Evolutionary conservation across 352 stramenopile genomes (phyloP).

Genomic region (Phytophthora cajani): DNA sequence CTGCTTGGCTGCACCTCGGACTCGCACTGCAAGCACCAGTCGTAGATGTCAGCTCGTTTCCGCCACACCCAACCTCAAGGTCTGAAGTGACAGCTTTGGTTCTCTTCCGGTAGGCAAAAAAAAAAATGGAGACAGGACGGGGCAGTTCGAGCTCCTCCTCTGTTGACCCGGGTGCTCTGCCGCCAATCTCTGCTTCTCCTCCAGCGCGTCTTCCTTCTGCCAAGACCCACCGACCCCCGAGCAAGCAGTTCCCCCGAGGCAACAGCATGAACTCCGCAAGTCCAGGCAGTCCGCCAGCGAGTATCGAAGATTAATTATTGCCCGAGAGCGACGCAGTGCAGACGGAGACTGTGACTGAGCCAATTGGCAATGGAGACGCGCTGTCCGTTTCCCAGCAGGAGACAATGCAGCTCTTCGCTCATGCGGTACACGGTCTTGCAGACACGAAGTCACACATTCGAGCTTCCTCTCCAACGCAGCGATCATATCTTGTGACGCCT

Average conservation of each 20-base stretch:
- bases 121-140: slow-evolving; percentile 10
- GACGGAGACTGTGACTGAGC: not conserved
- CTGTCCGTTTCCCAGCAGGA: slow-evolving; percentile 42
- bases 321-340: slow-evolving; percentile 17
- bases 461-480: slow-evolving; percentile 49
- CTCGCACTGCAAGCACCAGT: too few relatives aligned
- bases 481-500: slow-evolving; percentile 18
- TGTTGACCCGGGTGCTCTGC: slow-evolving; percentile 23
- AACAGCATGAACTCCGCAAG: not conserved
- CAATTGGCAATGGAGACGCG: slow-evolving; percentile 4
- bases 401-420: slow-evolving; percentile 55
- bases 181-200: slow-evolving; percentile 14
- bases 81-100: too few relatives aligned
- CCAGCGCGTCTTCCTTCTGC: slow-evolving; percentile 11
- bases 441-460: slow-evolving; percentile 42
- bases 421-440: slow-evolving; percentile 61
- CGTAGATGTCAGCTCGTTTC: too few relatives aligned
- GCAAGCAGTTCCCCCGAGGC: slow-evolving; percentile 14
- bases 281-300: slow-evolving; percentile 6
- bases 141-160: not conserved
- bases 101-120: too few relatives aligned
- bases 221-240: slow-evolving; percentile 14
- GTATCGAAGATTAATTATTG: slow-evolving; percentile 4
- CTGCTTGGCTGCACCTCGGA: too few relatives aligned
- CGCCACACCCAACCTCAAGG: too few relatives aligned